These are phyloP conservation scores for Periconia digitata DNA, from an alignment of 2,329 filamentous ascomycete genomes.

Conservation along the genomic window DNA sequence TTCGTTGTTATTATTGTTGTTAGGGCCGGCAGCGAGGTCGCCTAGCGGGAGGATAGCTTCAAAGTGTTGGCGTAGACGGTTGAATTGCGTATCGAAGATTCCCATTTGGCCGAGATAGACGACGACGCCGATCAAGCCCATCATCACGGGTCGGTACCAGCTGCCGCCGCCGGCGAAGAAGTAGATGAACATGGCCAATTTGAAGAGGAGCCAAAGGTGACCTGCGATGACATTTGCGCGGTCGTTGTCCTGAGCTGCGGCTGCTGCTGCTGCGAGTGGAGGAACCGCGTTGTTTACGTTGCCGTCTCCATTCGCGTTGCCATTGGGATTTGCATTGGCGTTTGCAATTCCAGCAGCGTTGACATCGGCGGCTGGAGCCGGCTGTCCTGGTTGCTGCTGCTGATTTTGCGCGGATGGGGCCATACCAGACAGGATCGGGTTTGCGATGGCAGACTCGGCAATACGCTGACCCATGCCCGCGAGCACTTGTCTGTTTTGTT, in stretches of 20 bases:
- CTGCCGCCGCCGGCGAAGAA: conserved; percentile 54
- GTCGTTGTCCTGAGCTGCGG: conserved; percentile 23
- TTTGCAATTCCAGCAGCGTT: conserved; percentile 8
- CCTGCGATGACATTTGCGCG: conserved; percentile 28
- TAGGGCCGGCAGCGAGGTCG: conserved; percentile 11
- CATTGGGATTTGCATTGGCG: not conserved
- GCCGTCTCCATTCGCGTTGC: not conserved
- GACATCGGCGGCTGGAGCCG: conserved; percentile 8
- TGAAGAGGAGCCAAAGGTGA: conserved; percentile 60
- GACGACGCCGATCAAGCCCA: conserved; percentile 42
- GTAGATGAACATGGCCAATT: conserved; percentile 61
- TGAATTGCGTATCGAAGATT: conserved; percentile 44
- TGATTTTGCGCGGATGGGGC: conserved; percentile 21
- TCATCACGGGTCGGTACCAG: conserved; percentile 44
- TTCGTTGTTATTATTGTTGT: not conserved
- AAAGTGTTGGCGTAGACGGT: conserved; percentile 45
- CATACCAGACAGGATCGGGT: conserved; percentile 21
- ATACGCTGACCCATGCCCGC: conserved; percentile 34
- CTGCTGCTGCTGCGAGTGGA: conserved; percentile 8
- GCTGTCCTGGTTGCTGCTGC: conserved; percentile 2
- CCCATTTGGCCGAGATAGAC: conserved; percentile 48
- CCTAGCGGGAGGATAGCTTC: conserved; percentile 44
- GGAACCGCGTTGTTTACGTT: conserved; percentile 10
- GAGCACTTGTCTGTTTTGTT: conserved; percentile 35
- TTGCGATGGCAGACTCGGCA: conserved; percentile 16